Evolutionary conservation across 2,329 filamentous ascomycete species (phyloP), one percentile per base, ranked within the genome.

Genomic region (Aspergillus jensenii): DNA sequence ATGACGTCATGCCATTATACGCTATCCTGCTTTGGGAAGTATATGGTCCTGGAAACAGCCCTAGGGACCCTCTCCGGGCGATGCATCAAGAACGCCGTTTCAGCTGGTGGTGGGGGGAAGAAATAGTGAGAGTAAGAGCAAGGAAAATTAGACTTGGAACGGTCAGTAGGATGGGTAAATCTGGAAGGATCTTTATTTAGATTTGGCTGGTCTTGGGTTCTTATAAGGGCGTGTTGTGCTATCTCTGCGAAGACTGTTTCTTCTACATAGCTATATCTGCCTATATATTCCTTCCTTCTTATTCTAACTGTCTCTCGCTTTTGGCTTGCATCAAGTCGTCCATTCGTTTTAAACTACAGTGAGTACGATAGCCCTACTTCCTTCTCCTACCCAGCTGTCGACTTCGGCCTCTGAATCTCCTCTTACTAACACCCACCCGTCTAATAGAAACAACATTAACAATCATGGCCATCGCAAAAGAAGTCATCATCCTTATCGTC

Each of bases 401-500:
- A 5, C 5, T n/a, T n/a, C 2, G 23, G 9, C 15, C 21, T 21
- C 21, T 21, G 4, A 21, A 21, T 4, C 21, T 4, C 11, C 23
- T 14, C 43, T 17, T 14, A 6, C 8, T 15, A 8, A 9, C 21
- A 8, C 40, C 31, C 21, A 49, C 8, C 43, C 17, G 15, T 25
- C 17, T 14, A 11, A 19, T 33, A 37, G 8, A 55, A 39, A 44
- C 12, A 31, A 11, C 3, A 31, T 17, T 23, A n/a, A 33, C n/a
- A 19, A 35, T 19, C 31, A 58, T 58, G 55, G 55, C 37, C 44
- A 40, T 61, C 50, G 25, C 55, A 25, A 37, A 60, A 40, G 55
- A 58, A 44, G 19, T 52, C 56, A 56, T 67, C 58, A 53, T 67
- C 61, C 60, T 67, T 43, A 17, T 55, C 49, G 54, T 62, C 41